Conservation (phyloP, 2,329 filamentous ascomycete genomes). For the Talaromyces sp. region DNA sequence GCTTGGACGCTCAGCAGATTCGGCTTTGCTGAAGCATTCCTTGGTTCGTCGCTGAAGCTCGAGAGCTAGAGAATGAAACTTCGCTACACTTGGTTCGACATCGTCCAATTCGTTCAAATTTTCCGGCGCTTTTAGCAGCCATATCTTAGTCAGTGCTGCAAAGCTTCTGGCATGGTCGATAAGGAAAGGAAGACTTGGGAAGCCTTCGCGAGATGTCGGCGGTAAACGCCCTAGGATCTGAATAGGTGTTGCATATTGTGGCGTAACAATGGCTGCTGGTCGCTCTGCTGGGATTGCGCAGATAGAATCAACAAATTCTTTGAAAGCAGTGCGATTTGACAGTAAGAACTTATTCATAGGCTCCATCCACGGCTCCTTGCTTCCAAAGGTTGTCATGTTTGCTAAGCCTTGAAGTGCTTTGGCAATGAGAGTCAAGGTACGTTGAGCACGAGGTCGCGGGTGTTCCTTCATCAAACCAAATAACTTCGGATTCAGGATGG, state of each 20-base stretch:
- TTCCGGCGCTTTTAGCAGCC: conserved; percentile 42
- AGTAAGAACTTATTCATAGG: conserved; percentile 89
- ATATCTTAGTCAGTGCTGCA: conserved; percentile 69
- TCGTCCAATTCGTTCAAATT: conserved; percentile 39
- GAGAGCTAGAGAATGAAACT: conserved; percentile 45
- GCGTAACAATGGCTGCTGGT: conserved; percentile 63
- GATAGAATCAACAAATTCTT: conserved; percentile 79
- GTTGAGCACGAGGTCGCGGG: conserved; percentile 74
- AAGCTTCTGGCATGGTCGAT: conserved; percentile 86
- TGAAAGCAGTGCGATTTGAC: conserved; percentile 73
- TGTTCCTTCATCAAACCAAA: conserved; percentile 86
- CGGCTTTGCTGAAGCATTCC: conserved; percentile 45
- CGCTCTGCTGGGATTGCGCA: conserved; percentile 76
- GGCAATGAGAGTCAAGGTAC: conserved; percentile 85
- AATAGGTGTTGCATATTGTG: conserved; percentile 87
- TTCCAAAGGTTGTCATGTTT: conserved; percentile 86
- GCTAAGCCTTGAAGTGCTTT: conserved; percentile 89
- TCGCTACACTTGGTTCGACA: conserved; percentile 36
- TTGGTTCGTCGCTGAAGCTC: conserved; percentile 43
- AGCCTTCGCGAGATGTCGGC: conserved; percentile 79
- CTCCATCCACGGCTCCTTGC: conserved; percentile 98
- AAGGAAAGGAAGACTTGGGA: conserved; percentile 87
- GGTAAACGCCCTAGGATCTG: conserved; percentile 82
- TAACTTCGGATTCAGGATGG: conserved; percentile 91
- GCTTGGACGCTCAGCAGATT: conserved; percentile 48